A percentile compares a stretch with the other conserved stretches of the same genome.
Evolutionary conservation across 306 rosid species (phyloP).

Genomic region (Trifolium dubium): DNA sequence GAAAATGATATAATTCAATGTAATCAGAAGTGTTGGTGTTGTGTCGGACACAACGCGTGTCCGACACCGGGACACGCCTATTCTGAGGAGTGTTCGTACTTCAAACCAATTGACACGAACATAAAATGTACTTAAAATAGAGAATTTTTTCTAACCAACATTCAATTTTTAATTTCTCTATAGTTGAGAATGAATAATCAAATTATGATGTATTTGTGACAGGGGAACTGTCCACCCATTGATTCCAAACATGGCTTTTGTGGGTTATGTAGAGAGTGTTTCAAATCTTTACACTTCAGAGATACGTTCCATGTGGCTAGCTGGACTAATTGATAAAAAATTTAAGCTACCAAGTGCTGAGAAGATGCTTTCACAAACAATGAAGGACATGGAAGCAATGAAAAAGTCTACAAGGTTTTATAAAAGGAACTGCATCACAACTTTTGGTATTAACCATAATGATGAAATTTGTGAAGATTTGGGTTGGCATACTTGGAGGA

Average conservation of each 20-base stretch:
- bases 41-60: too few species aligned
- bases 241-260: constrained; percentile 79
- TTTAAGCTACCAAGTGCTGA: constrained; percentile 68
- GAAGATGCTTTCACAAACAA: constrained; percentile 59
- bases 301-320: constrained; percentile 72
- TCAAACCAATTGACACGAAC: not conserved
- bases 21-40: too few species aligned
- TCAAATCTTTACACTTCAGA: constrained; percentile 71
- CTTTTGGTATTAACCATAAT: constrained; percentile 64
- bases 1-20: too few species aligned
- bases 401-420: constrained; percentile 70
- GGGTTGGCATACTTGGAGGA: constrained; percentile 80
- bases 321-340: constrained; percentile 54
- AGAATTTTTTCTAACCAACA: not conserved
- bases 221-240: constrained; percentile 81
- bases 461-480: constrained; percentile 75
- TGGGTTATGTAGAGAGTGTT: constrained; percentile 72
- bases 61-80: too few species aligned
- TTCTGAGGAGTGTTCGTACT: too few species aligned
- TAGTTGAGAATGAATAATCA: not conserved
- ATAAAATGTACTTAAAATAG: not conserved
- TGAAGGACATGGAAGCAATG: constrained; percentile 55
- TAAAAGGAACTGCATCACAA: constrained; percentile 68
- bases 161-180: not conserved
- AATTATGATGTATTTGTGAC: constrained; percentile 24